Evolutionary conservation across 202 grass and related monocot genomes (phyloP).

Genomic region (Brachypodium distachyon): DNA sequence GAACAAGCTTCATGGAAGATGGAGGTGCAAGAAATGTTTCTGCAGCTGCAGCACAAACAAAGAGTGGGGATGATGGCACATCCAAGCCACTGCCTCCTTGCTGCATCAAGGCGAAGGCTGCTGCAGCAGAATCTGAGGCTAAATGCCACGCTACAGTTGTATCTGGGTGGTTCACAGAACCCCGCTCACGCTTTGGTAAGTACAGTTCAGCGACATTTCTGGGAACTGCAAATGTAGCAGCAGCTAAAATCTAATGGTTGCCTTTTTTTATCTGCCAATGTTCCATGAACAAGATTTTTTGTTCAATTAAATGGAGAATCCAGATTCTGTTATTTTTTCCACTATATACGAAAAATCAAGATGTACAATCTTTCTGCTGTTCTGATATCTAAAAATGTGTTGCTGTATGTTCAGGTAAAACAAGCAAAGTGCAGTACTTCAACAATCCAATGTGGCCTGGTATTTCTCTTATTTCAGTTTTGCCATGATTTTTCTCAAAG

Average conservation of each 20-base stretch:
- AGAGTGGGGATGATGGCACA: conserved; percentile 51
- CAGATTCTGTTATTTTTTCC: no score
- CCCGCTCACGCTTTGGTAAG: conserved; percentile 30
- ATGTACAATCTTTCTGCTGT: neutral
- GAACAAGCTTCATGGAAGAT: conserved; percentile 63
- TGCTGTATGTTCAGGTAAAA: conserved; percentile 50
- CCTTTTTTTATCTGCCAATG: no score
- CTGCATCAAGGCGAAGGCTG: conserved; percentile 72
- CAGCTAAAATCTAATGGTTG: no score
- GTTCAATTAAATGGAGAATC: no score
- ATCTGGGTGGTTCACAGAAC: conserved; percentile 74
- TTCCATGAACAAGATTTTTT: no score
- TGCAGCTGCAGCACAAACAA: conserved; percentile 24
- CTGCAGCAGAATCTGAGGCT: conserved; percentile 43
- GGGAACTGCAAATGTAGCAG: neutral
- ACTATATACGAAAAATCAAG: no score
- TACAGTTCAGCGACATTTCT: neutral
- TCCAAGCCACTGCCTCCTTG: conserved; percentile 50
- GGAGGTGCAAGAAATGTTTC: conserved; percentile 67
- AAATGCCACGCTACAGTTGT: conserved; percentile 77
- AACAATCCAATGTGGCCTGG: conserved; percentile 99
- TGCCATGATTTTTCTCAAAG: neutral
- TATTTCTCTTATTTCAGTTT: conserved; percentile 16
- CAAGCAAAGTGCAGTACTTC: conserved; percentile 61
- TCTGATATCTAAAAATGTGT: neutral